Base-by-base conservation (phyloP, 257 asterid species). In the Solanum pennellii region DNA sequence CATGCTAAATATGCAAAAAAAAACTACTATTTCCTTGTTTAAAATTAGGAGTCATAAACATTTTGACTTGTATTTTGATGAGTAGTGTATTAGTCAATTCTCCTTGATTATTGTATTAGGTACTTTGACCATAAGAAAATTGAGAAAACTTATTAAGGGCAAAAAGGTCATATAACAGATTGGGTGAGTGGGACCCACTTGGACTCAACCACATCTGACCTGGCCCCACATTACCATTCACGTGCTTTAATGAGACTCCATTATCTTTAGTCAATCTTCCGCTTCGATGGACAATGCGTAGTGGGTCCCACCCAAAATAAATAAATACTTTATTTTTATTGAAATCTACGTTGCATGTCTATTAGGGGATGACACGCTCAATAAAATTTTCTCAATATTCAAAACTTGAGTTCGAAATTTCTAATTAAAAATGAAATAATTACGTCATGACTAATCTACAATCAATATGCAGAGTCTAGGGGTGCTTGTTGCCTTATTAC, bases 381-480 rank as follows among this genome's bases (percentile, higher is more conserved):
- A 42, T 0, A 42, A 41, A 2, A 0, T 9, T 41, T 8, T 41
- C 0, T 41, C 3, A 42, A 42, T 9, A 10, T 10, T 42, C 1
- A 42, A 42, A 3, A 41, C 0, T 41, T 0, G 0, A 42, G 9
- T 9, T 9, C 0, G 0, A 42, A 42, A 3, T 0, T 0, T 42
- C 1, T 10, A 3, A 42, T 42, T 42, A 42, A 10, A 0, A 10
- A 9, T 42, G 1, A 10, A 42, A 42, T 10, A 10, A 3, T 9
- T 11, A 10, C 0, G 3, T 3, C 12, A 42, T 3, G 1, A 42
- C 4, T 9, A 42, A 3, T 42, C 45, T 42, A 42, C 45, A 42
- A 42, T 12, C 12, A 42, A 42, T 42, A 9, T 42, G 45, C 12
- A 42, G 2, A 39, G 42, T 39, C 59, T 49, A 49, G 59, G 59